Conservation (phyloP, 78 protist genomes). For the Dictyostelium capitatum region DNA sequence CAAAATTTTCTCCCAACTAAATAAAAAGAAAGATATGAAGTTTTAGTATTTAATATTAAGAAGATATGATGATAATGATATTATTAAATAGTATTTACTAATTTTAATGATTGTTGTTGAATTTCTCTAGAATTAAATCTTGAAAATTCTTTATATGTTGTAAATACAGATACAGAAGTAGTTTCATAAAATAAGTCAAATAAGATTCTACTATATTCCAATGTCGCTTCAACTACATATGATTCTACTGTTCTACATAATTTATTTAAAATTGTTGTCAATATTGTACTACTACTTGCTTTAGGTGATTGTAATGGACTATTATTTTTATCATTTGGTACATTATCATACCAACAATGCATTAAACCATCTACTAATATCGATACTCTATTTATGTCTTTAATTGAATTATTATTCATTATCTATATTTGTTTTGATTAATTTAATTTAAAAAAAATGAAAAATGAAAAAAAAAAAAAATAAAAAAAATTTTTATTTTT, state of each 20-base stretch:
- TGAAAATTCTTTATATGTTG: conserved; percentile 1
- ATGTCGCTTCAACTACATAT: conserved; percentile 14
- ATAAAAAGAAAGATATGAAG: not conserved
- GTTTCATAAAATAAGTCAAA: conserved; percentile 45
- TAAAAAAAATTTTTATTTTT: not conserved
- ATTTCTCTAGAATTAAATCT: conserved; percentile 16
- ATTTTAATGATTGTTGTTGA: conserved; percentile 47
- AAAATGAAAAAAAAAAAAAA: not conserved
- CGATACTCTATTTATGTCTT: conserved; percentile 19
- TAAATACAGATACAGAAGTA: conserved; percentile 10
- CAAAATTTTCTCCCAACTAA: not conserved
- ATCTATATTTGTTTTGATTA: not conserved
- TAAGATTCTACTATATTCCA: conserved; percentile 55
- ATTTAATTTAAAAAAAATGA: not conserved
- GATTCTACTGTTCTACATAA: conserved; percentile 31
- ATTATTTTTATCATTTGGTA: not conserved
- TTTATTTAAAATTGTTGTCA: not conserved
- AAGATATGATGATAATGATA: not conserved
- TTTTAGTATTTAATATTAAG: too few relatives aligned
- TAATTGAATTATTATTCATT: conserved; percentile 5
- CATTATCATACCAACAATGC: conserved; percentile 27
- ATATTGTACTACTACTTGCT: not conserved
- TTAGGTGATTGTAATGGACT: not conserved
- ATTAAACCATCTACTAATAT: conserved; percentile 38
- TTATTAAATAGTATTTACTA: not conserved